Evolutionary conservation across 1,139 yeast genomes (phyloP).

Genomic region (Pichiaceae sp.): DNA sequence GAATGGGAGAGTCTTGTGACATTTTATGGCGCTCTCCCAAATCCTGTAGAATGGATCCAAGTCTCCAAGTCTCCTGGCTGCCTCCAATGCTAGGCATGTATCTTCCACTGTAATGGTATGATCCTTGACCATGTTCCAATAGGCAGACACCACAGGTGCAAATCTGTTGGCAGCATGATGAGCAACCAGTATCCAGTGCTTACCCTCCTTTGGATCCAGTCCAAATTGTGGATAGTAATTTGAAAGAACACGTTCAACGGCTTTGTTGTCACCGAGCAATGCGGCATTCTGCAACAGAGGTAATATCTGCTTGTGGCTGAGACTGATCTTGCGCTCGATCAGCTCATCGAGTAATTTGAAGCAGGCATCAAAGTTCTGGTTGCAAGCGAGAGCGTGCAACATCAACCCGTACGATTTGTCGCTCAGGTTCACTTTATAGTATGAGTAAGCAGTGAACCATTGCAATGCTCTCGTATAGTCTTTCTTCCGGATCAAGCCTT

Average conservation of each 20-base stretch:
- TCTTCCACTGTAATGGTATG: conserved; percentile 17
- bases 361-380: conserved; percentile 30
- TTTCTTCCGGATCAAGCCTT: conserved; percentile 35
- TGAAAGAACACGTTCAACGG: conserved; percentile 18
- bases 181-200: conserved; percentile 20
- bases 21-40: conserved; percentile 13
- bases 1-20: conserved; percentile 8
- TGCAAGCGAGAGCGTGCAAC: conserved; percentile 31
- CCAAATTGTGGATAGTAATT: conserved; percentile 21
- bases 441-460: conserved; percentile 32
- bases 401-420: conserved; percentile 33
- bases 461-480: conserved; percentile 37
- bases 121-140: conserved; percentile 11
- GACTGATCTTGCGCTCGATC: conserved; percentile 12
- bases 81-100: conserved; percentile 15
- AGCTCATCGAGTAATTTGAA: conserved; percentile 35
- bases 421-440: conserved; percentile 29
- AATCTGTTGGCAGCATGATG: conserved; percentile 16
- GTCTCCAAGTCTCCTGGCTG: conserved; percentile 12
- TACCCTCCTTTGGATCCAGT: conserved; percentile 21
- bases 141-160: conserved; percentile 22
- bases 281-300: conserved; percentile 26
- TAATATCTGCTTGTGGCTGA: conserved; percentile 19
- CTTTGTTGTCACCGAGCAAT: conserved; percentile 24
- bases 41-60: conserved; percentile 10